These are phyloP conservation scores for Verticillium tricorpus DNA, from an alignment of 2,329 filamentous ascomycete genomes.

Conservation along the genomic window DNA sequence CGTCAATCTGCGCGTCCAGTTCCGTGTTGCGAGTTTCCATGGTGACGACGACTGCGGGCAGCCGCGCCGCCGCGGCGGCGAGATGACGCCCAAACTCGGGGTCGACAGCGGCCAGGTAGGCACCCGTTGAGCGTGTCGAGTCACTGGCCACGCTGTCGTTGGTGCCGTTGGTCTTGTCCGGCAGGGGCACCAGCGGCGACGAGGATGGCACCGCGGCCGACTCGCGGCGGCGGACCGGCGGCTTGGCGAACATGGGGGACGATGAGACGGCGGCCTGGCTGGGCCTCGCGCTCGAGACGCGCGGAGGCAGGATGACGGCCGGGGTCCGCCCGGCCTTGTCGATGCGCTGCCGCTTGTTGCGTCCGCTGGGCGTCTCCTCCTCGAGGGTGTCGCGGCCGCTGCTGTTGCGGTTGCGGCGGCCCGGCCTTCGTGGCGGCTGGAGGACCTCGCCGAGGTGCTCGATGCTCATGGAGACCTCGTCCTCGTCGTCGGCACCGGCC, in stretches of 20 bases:
- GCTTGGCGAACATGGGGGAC: neutral
- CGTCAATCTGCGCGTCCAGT: neutral
- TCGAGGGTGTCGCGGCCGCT: neutral
- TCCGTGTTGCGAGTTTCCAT: neutral
- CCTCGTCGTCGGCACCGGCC: slow-evolving; percentile 63
- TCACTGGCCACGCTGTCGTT: neutral
- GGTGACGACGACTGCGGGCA: neutral
- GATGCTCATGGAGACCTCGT: neutral
- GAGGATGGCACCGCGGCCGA: neutral
- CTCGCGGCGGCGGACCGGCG: neutral
- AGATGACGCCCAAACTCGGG: neutral
- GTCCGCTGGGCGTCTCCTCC: neutral
- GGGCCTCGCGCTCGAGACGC: neutral
- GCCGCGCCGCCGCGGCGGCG: neutral
- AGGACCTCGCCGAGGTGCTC: neutral
- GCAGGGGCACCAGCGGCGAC: neutral
- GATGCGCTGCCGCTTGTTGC: neutral
- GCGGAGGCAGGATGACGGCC: neutral
- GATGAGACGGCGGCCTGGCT: neutral
- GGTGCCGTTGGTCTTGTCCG: neutral
- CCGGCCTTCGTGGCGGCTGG: neutral
- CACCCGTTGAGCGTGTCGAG: neutral
- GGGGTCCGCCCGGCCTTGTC: neutral
- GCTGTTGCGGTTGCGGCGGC: neutral
- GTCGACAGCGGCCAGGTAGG: neutral